Conservation (phyloP, 306 rosid genomes). For the Cucurbita moschata region DNA sequence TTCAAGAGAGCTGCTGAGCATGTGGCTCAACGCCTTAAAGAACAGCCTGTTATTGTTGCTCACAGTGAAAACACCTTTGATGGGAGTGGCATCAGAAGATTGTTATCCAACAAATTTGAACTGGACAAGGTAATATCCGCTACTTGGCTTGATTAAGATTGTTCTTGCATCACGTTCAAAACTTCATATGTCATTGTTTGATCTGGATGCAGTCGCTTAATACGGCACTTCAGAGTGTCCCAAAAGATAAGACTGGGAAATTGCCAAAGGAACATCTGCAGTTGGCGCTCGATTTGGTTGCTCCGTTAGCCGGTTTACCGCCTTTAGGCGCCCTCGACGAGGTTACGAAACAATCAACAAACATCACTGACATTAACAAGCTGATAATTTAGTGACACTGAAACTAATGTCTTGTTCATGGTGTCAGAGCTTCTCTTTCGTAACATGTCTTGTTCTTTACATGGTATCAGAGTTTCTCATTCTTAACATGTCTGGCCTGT, state of each 20-base stretch:
- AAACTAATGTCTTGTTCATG: not conserved
- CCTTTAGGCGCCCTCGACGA: constrained; percentile 69
- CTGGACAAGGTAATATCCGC: constrained; percentile 54
- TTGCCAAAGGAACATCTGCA: constrained; percentile 46
- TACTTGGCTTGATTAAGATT: not conserved
- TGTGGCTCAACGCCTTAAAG: constrained; percentile 46
- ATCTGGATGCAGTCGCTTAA: constrained; percentile 42
- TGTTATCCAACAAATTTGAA: constrained; percentile 79
- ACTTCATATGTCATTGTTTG: not conserved
- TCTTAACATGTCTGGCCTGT: not conserved
- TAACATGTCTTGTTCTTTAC: no score
- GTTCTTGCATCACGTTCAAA: not conserved
- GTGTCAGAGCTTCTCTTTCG: no score
- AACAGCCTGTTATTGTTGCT: constrained; percentile 72
- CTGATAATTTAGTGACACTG: not conserved
- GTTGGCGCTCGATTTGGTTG: constrained; percentile 46
- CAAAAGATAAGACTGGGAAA: constrained; percentile 65
- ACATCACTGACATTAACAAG: not conserved
- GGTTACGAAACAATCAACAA: constrained; percentile 25
- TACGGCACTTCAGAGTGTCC: constrained; percentile 41
- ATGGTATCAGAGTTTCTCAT: no score
- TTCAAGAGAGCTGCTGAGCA: constrained; percentile 48
- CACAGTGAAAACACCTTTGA: constrained; percentile 84
- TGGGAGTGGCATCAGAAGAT: constrained; percentile 60
- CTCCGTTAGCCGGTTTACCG: constrained; percentile 75